These are phyloP conservation scores for Yamadazyma philogaea DNA, from an alignment of 805 yeast species.

Conservation along the genomic window DNA sequence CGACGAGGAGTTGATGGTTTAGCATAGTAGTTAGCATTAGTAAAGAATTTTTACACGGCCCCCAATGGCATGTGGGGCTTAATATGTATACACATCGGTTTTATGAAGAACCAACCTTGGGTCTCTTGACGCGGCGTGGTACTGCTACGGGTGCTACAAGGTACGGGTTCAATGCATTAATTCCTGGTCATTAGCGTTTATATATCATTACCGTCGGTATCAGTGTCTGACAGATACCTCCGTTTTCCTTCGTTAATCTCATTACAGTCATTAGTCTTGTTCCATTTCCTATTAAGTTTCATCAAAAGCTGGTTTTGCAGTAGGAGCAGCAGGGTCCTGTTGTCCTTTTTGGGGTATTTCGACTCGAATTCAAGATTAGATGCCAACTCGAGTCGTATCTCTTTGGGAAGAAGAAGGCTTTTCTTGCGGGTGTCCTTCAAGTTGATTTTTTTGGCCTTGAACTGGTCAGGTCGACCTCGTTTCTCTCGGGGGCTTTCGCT, in stretches of 20 bases:
- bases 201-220: too few species aligned
- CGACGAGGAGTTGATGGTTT: slow-evolving; percentile 20
- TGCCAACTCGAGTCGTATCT: slow-evolving; percentile 35
- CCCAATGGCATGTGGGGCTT: too few species aligned
- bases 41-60: too few species aligned
- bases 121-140: too few species aligned
- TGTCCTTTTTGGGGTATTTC: slow-evolving; percentile 3
- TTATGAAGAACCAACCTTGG: too few species aligned
- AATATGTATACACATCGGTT: too few species aligned
- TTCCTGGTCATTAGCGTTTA: too few species aligned
- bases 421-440: slow-evolving; percentile 22
- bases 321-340: slow-evolving; percentile 15
- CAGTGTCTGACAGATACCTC: slow-evolving; percentile 10
- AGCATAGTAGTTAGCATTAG: neutral
- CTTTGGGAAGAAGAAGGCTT: slow-evolving; percentile 33
- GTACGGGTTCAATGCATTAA: too few species aligned
- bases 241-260: slow-evolving; percentile 8
- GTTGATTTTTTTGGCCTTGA: neutral
- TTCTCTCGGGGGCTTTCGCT: too few species aligned
- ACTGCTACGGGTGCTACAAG: too few species aligned
- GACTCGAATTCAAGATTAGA: slow-evolving; percentile 12
- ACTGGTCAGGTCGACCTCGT: too few species aligned
- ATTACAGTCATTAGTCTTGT: slow-evolving; percentile 17
- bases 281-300: slow-evolving; percentile 41
- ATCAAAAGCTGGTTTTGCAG: slow-evolving; percentile 34